These are phyloP conservation scores for Myxozyma mucilagina DNA, from an alignment of 805 yeast genomes.

Conservation along the genomic window DNA sequence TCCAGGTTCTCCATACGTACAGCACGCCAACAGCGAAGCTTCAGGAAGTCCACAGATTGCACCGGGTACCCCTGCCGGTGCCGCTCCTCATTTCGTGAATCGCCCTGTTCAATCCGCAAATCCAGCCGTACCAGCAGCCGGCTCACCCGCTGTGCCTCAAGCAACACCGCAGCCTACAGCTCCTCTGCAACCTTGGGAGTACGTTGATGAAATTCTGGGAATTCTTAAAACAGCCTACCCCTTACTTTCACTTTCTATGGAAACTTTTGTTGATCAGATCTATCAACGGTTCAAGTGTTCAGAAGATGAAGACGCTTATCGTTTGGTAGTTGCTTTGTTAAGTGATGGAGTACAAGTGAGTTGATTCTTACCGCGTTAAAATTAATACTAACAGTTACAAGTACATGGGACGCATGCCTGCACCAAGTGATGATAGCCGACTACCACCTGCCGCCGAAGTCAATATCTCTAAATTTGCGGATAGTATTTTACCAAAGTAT, in stretches of 20 bases:
- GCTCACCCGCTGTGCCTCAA: slow-evolving; percentile 29
- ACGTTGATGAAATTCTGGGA: slow-evolving; percentile 89
- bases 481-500: slow-evolving; percentile 85
- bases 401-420: slow-evolving; percentile 78
- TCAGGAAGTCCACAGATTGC: slow-evolving; percentile 9
- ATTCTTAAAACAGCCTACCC: slow-evolving; percentile 97
- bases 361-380: neutral
- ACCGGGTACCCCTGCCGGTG: slow-evolving; percentile 6
- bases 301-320: slow-evolving; percentile 93
- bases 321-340: slow-evolving; percentile 86
- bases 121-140: slow-evolving; percentile 1
- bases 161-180: slow-evolving; percentile 9
- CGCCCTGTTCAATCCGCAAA: neutral
- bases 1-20: slow-evolving; percentile 28
- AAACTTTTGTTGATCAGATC: slow-evolving; percentile 93
- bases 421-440: slow-evolving; percentile 83
- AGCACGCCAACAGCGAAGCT: slow-evolving; percentile 2
- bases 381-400: neutral
- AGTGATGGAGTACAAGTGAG: slow-evolving; percentile 83
- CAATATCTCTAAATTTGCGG: slow-evolving; percentile 85
- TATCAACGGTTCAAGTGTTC: slow-evolving; percentile 89
- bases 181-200: slow-evolving; percentile 78
- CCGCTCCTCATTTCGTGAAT: neutral
- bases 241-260: slow-evolving; percentile 83
- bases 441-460: slow-evolving; percentile 90